Base-by-base conservation (phyloP, 1,284 basidiomycete species). In the Cryptococcus sp. region DNA sequence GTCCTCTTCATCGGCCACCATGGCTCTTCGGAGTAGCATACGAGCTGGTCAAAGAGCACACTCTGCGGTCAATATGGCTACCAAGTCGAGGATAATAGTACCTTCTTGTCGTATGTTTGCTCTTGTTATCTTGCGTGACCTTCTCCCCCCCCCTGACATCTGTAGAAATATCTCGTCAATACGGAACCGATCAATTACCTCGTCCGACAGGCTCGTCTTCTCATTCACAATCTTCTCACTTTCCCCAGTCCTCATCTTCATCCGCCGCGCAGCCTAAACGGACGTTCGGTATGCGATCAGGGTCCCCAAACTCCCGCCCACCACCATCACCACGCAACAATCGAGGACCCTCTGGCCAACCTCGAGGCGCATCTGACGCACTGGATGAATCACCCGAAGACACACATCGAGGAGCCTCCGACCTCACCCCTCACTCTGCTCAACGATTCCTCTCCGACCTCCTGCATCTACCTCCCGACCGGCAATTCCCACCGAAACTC, bases 401-500 rank as follows among this genome's bases (percentile, higher is more conserved):
- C 31, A 32, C 31, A 32, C 31, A 16, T 32, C 26, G 38, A 18
- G 23, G 45, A 11, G 14, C 45, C 9, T 46, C 45, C 2, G 36
- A 19, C 14, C 49, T 47, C 47, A 60, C 59, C 14, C 47, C 57
- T 12, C 36, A 35, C 34, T 23, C 48, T 16, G 72, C 72, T 21
- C 58, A 60, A 37, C 28, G 50, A 14, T 73, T 65, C 59, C 58
- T 74, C 31, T 56, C 62, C 36, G 50, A 65, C 34, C 57, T 72
- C 24, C 59, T 74, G 33, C 45, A 50, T 33, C 58, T 74, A 2
- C 66, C 69, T 5, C 43, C 62, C 10, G 24, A 55, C 4, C 60
- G 57, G 9, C 53, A 58, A 43, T 66, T 74, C 58, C 59, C 70
- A n/a, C 65, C 65, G 2, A 43, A 52, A 24, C 62, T 72, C 31